Conservation (phyloP, 2,329 filamentous ascomycete genomes). For the Fusarium sp. region DNA sequence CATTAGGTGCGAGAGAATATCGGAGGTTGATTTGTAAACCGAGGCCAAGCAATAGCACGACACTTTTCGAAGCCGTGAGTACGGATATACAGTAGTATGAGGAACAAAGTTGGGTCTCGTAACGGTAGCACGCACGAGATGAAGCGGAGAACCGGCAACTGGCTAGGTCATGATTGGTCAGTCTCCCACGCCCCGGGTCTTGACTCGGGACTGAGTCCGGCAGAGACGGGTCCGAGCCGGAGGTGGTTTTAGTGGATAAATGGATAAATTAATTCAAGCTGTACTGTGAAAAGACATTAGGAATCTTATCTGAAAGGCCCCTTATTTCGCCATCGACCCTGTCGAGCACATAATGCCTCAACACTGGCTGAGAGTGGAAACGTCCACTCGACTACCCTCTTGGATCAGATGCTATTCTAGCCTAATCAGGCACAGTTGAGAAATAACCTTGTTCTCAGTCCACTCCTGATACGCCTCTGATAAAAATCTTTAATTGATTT, state of each 20-base stretch:
- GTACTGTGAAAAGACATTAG: too few relatives aligned
- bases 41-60: constrained; percentile 8
- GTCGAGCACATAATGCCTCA: constrained; percentile 34
- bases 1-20: constrained; percentile 9
- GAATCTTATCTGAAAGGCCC: not conserved
- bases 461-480: constrained; percentile 22
- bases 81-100: not conserved
- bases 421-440: constrained; percentile 23
- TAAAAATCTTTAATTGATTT: constrained; percentile 7
- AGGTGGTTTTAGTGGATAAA: not conserved
- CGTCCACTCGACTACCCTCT: constrained; percentile 17
- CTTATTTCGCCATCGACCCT: constrained; percentile 39
- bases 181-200: constrained; percentile 16
- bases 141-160: constrained; percentile 22
- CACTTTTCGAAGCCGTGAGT: constrained; percentile 8
- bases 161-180: constrained; percentile 29
- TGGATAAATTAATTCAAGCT: too few relatives aligned
- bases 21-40: constrained; percentile 35
- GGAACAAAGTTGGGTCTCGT: constrained; percentile 3
- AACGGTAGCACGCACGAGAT: not conserved
- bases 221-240: constrained; percentile 1
- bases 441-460: constrained; percentile 10
- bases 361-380: constrained; percentile 21
- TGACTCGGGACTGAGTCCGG: constrained; percentile 7
- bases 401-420: constrained; percentile 32